Conservation (phyloP, 1,284 basidiomycete species). For the Pseudozyma sp. region DNA sequence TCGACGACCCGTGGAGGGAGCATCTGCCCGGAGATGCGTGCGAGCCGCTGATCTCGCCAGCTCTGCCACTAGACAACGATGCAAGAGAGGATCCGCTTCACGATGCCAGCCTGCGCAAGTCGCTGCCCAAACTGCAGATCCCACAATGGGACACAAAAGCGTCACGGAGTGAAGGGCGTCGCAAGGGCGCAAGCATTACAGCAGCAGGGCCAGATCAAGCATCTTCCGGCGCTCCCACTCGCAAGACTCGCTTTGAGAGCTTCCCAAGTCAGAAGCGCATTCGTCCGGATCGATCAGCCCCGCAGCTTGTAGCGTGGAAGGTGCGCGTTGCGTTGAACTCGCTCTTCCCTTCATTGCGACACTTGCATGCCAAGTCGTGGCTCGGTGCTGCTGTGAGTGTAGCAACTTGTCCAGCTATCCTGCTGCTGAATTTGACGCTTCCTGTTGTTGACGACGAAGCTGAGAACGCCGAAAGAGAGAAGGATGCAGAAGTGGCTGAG, state of each 20-base stretch:
- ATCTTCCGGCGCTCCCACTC: neutral
- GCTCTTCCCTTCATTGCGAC: conserved; percentile 87
- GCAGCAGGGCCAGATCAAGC: neutral
- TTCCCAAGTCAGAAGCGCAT: conserved; percentile 22
- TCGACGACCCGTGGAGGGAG: conserved; percentile 61
- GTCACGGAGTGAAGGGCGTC: conserved; percentile 20
- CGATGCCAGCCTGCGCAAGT: conserved; percentile 18
- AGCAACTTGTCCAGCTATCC: conserved; percentile 86
- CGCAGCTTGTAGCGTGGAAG: conserved; percentile 34
- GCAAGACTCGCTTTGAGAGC: conserved; percentile 26
- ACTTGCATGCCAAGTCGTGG: conserved; percentile 79
- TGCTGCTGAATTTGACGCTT: conserved; percentile 86
- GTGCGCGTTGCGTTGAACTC: conserved; percentile 58
- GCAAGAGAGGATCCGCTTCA: conserved; percentile 15
- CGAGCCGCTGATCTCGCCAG: conserved; percentile 47
- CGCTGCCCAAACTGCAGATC: conserved; percentile 41
- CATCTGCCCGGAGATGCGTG: conserved; percentile 49
- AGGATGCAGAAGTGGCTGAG: conserved; percentile 47
- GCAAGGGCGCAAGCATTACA: neutral
- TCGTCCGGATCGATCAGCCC: conserved; percentile 24
- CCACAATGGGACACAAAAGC: conserved; percentile 45
- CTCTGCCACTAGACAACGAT: conserved; percentile 24
- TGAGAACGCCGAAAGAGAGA: conserved; percentile 70
- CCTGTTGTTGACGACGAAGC: conserved; percentile 79
- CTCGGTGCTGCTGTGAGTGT: conserved; percentile 81